Base-by-base conservation (phyloP, 192 early-diverging fungal genomes). In the Mortierella hygrophila region DNA sequence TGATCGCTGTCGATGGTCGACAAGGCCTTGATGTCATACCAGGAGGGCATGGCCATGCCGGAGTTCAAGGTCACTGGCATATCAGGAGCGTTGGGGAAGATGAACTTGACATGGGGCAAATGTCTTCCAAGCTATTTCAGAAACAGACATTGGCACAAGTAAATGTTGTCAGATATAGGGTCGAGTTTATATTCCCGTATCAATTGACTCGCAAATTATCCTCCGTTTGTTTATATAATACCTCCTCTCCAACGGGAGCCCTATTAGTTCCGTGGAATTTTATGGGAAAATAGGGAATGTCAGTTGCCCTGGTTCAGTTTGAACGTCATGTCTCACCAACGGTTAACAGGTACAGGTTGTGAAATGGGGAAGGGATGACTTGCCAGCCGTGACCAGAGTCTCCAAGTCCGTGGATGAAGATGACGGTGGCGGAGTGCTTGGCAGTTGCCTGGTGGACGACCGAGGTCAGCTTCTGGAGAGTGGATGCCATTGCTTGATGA, bases 81-180 rank as follows among this genome's bases (percentile, higher is more conserved):
- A 54, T 78, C 75, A 15, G 94, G 94, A 29, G 97, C 97, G 88
- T 97, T 93, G 6, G 98, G 98, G 40, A 98, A 91, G 38, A 99
- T 88, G 80, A 94, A 98, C 90, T 99, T 98, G 82, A 96, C 93
- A 82, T 97, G 94, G 11, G 95, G 96, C 16, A 98, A 88, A 10
- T 77, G 71, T 29, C 72, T 79, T 29, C 84, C 69, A 42, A 97
- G 91, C 89, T 94, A 89, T 49, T 81, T 70, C n/a, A 46, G 13
- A 46, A 15, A 21, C 35, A 20, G 37, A 6, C 2, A 3, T 21
- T 21, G 69, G 4, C n/a, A 70, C 7, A 2, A 15, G 16, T 0
- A 13, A 20, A n/a, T 70, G 20, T 41, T 70, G 38, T 29, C 1
- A 63, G 60, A 65, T 15, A 65, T 32, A 26, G 6, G 8, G 2